These are phyloP conservation scores for Apophysomyces ossiformis DNA, from an alignment of 371 early-diverging fungal species.

Conservation along the genomic window DNA sequence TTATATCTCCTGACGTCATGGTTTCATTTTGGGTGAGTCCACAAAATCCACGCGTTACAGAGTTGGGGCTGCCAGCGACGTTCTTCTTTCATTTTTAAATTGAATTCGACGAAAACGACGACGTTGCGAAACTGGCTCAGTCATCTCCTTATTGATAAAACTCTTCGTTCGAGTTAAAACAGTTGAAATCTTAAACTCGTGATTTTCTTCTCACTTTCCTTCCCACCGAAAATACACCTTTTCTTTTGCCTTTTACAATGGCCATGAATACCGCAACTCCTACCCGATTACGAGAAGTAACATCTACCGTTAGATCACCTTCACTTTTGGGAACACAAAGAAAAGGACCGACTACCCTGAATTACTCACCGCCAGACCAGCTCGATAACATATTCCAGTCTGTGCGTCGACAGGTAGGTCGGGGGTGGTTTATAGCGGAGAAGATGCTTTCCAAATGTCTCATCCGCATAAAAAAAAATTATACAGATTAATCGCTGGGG, in stretches of 20 bases:
- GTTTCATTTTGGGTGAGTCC: not conserved
- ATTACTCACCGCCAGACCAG: conserved; percentile 26
- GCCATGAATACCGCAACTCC: conserved; percentile 4
- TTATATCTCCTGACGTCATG: conserved; percentile 7
- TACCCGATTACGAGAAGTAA: conserved; percentile 26
- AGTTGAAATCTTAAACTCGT: conserved; percentile 5
- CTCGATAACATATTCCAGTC: conserved; percentile 33
- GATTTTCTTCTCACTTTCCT: not conserved
- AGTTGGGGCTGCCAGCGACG: not conserved
- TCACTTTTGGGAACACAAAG: conserved; percentile 27
- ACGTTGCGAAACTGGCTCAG: not conserved
- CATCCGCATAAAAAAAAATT: conserved; percentile 12
- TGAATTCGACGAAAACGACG: not conserved
- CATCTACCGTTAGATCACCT: conserved; percentile 24
- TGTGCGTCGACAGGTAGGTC: conserved; percentile 37
- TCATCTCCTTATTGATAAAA: conserved; percentile 9
- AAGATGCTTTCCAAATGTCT: not conserved
- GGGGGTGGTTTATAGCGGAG: conserved; percentile 1
- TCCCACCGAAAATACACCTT: not conserved
- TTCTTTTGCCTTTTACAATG: not conserved
- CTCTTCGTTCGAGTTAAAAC: conserved; percentile 8
- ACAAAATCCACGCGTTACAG: not conserved
- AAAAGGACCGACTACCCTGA: conserved; percentile 2
- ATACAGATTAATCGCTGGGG: conserved; percentile 39
- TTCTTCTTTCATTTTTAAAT: not conserved